These are phyloP conservation scores for Naganishia sp. DNA, from an alignment of 1,284 basidiomycete genomes.

Conservation along the genomic window DNA sequence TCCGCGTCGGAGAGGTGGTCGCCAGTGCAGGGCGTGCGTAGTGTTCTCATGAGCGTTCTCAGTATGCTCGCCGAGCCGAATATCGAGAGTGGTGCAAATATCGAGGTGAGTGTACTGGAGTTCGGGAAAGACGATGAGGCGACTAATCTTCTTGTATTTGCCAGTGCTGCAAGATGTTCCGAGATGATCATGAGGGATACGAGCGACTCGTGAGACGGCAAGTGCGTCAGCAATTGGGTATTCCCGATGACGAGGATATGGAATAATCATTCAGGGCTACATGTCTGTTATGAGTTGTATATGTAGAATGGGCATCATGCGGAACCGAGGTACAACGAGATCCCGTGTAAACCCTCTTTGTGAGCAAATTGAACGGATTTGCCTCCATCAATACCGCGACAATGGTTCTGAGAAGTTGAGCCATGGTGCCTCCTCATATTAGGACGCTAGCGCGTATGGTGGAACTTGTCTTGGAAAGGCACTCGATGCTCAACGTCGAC, in stretches of 20 bases:
- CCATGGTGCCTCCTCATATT: no score
- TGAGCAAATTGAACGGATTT: no score
- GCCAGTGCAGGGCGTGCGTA: slow-evolving; percentile 83
- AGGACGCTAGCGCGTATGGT: no score
- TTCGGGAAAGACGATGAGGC: slow-evolving; percentile 11
- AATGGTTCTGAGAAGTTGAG: no score
- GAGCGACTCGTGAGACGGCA: slow-evolving; percentile 57
- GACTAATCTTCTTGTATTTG: not conserved
- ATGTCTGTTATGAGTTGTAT: slow-evolving; percentile 8
- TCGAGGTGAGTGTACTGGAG: slow-evolving; percentile 62
- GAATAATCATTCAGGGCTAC: not conserved
- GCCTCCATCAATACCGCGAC: no score
- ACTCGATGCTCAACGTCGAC: not conserved
- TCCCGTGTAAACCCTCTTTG: no score
- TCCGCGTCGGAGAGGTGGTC: slow-evolving; percentile 96
- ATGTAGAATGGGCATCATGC: not conserved
- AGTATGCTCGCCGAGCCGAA: slow-evolving; percentile 99
- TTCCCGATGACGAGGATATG: slow-evolving; percentile 39
- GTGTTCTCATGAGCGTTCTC: slow-evolving; percentile 91
- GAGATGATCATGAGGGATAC: slow-evolving; percentile 70
- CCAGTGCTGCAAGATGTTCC: slow-evolving; percentile 86
- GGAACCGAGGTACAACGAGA: not conserved
- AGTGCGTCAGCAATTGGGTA: slow-evolving; percentile 56
- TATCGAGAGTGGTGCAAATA: slow-evolving; percentile 95
- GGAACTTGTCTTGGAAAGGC: not conserved